A percentile compares a stretch with the other conserved stretches of the same genome.
These are phyloP conservation scores for Cadophora malorum DNA, from an alignment of 2,329 filamentous ascomycete genomes.

Conservation along the genomic window DNA sequence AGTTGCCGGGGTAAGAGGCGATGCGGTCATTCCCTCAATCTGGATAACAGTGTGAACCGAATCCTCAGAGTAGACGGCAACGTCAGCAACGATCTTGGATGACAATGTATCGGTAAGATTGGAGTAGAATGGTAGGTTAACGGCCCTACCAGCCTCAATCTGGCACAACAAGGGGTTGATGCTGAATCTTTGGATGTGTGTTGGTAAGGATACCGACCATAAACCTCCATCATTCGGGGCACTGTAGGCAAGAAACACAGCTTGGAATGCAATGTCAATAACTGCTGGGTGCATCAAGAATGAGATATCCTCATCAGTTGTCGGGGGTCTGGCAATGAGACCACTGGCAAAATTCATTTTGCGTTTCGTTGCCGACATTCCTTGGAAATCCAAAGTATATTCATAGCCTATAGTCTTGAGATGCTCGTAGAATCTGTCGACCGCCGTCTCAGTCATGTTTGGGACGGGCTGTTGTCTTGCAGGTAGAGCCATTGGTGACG, in stretches of 20 bases:
- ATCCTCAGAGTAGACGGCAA: slow-evolving; percentile 3
- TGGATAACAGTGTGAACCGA: background rate
- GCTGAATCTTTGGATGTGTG: slow-evolving; percentile 31
- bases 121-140: background rate
- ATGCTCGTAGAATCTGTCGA: slow-evolving; percentile 33
- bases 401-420: slow-evolving; percentile 31
- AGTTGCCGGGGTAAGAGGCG: slow-evolving; percentile 4
- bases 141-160: background rate
- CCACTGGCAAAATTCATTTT: slow-evolving; percentile 24
- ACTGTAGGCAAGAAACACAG: slow-evolving; percentile 47
- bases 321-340: background rate
- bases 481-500: background rate
- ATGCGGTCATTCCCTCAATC: background rate
- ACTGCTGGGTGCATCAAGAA: slow-evolving; percentile 59
- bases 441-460: slow-evolving; percentile 27
- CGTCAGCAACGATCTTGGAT: background rate
- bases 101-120: background rate
- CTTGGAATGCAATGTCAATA: slow-evolving; percentile 62
- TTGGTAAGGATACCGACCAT: slow-evolving; percentile 37
- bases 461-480: background rate
- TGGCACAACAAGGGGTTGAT: slow-evolving; percentile 35
- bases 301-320: background rate
- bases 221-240: slow-evolving; percentile 36
- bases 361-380: slow-evolving; percentile 25
- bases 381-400: slow-evolving; percentile 32